Evolutionary conservation across 768 basidiomycete genomes (phyloP).

Genomic region (Collybia sp.): DNA sequence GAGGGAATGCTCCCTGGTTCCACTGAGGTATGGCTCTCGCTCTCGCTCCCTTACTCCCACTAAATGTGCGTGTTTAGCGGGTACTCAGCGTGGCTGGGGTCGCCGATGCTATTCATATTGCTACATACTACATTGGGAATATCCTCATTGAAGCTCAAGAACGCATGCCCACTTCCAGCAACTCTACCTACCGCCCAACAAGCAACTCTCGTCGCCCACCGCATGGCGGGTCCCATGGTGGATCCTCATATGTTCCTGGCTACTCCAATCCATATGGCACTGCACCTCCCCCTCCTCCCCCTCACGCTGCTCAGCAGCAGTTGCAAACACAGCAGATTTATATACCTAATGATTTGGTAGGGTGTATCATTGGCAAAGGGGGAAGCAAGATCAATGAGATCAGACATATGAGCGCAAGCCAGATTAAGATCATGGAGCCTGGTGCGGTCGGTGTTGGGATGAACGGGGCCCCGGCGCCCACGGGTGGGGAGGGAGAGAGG

Average conservation of each 20-base stretch:
- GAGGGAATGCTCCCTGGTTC: constrained; percentile 99
- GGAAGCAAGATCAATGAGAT: constrained; percentile 99
- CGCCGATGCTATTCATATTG: constrained; percentile 98
- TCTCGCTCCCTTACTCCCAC: constrained; percentile 3
- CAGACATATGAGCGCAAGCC: constrained; percentile 88
- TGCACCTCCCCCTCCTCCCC: constrained; percentile 28
- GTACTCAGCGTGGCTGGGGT: constrained; percentile 97
- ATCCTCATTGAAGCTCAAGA: constrained; percentile 93
- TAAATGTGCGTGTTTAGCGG: constrained; percentile 47
- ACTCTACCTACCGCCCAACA: constrained; percentile 68
- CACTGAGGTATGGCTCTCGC: constrained; percentile 72
- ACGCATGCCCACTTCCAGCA: constrained; percentile 65
- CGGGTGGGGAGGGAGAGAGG: constrained; percentile 82
- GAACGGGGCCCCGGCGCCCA: constrained; percentile 65
- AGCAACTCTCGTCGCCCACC: constrained; percentile 43
- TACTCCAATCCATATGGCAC: constrained; percentile 46
- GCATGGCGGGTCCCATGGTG: constrained; percentile 42
- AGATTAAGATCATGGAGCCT: constrained; percentile 99
- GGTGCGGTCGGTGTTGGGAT: constrained; percentile 69
- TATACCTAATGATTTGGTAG: constrained; percentile 96
- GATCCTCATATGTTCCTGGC: constrained; percentile 72
- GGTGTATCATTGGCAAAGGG: constrained; percentile 96
- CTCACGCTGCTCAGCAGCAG: constrained; percentile 61
- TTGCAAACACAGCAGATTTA: constrained; percentile 97
- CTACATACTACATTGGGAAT: constrained; percentile 98